phyloP scores from a whole-genome alignment of 257 asterid genomes.

The Gentiana macrophylla region DNA sequence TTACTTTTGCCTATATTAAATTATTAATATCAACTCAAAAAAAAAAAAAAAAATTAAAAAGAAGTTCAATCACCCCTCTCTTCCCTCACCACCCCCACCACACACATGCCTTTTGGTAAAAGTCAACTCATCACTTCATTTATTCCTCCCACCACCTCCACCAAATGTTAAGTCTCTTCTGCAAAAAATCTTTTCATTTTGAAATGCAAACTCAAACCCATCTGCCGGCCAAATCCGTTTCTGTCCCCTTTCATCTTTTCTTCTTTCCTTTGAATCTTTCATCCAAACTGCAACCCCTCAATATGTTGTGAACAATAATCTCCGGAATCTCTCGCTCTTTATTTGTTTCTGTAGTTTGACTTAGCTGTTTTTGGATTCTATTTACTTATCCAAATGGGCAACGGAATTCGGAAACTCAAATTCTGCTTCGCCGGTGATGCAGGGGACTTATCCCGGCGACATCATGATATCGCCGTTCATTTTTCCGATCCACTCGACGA shows the following conservation, averaged over 20 bases:
- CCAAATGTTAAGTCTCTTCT: too few relatives aligned
- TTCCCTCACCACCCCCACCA: too few relatives aligned
- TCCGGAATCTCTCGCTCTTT: background rate
- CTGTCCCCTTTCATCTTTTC: background rate
- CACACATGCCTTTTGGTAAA: too few relatives aligned
- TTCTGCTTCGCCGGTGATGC: conserved; percentile 74
- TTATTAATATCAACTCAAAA: too few relatives aligned
- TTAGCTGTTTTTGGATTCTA: too few relatives aligned
- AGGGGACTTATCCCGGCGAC: conserved; percentile 71
- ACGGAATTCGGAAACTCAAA: conserved; percentile 45
- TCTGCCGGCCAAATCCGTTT: too few relatives aligned
- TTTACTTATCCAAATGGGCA: conserved; percentile 45
- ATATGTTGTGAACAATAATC: background rate
- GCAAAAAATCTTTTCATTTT: too few relatives aligned
- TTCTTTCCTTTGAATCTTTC: background rate
- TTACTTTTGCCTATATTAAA: too few relatives aligned
- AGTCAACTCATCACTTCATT: too few relatives aligned
- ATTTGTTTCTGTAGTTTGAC: background rate
- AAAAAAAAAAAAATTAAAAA: too few relatives aligned
- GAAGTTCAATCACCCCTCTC: too few relatives aligned
- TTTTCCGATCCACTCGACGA: conserved; percentile 61
- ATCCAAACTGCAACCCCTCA: background rate
- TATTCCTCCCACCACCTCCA: too few relatives aligned
- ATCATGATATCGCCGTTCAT: conserved; percentile 34
- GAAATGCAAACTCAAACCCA: background rate